These are phyloP conservation scores for Vigna trinervia DNA, from an alignment of 306 rosid genomes.

Conservation along the genomic window DNA sequence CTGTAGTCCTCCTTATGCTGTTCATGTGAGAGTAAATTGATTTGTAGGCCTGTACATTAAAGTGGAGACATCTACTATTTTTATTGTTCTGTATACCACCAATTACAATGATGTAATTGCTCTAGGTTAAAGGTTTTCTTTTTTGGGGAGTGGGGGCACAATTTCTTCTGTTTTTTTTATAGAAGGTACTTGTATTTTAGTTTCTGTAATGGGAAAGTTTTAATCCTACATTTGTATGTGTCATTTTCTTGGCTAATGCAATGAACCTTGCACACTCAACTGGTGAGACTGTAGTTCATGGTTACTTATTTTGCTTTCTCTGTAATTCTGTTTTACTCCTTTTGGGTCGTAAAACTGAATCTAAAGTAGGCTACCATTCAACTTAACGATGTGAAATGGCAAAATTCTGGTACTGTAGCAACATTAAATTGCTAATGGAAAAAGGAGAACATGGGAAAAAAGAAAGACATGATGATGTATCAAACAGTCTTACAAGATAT, in stretches of 20 bases:
- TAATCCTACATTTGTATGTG: background rate
- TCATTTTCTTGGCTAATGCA: constrained; percentile 12
- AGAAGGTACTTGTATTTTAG: constrained; percentile 24
- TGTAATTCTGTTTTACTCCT: background rate
- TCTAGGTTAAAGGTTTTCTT: constrained; percentile 15
- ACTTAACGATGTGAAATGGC: constrained; percentile 4
- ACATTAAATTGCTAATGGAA: background rate
- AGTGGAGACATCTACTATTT: constrained; percentile 49
- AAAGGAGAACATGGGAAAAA: background rate
- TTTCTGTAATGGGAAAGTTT: constrained; percentile 6
- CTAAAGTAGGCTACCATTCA: constrained; percentile 1
- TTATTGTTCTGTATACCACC: constrained; percentile 30
- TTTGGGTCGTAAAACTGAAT: constrained; percentile 12
- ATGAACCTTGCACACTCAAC: constrained; percentile 7
- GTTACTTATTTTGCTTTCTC: constrained; percentile 19
- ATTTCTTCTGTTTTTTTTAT: constrained; percentile 4
- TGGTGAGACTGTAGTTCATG: constrained; percentile 15
- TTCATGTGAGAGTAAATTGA: constrained; percentile 52
- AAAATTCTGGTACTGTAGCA: background rate
- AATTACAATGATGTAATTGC: constrained; percentile 22
- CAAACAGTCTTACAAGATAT: background rate
- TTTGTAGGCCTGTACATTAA: constrained; percentile 55
- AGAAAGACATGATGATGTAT: background rate
- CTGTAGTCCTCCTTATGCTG: constrained; percentile 48
- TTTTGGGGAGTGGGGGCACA: background rate